These are phyloP conservation scores for Nigrospora osmanthi DNA, from an alignment of 2,329 filamentous ascomycete species.

Conservation along the genomic window DNA sequence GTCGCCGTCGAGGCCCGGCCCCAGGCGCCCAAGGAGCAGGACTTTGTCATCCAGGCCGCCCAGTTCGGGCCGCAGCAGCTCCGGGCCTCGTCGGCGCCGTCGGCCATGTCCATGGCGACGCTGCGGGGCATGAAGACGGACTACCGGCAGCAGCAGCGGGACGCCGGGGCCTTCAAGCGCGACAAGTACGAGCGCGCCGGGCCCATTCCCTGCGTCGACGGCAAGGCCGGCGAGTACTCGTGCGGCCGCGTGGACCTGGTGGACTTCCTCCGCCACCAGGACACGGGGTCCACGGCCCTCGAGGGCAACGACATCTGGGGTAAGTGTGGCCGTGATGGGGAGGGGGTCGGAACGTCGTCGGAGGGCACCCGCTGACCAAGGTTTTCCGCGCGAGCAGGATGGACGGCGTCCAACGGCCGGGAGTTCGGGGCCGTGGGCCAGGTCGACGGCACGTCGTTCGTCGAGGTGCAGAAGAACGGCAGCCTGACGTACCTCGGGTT, in stretches of 20 bases:
- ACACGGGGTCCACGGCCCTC: conserved; percentile 23
- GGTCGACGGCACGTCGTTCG: conserved; percentile 45
- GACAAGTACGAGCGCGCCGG: conserved; percentile 1
- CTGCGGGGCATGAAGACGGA: not conserved
- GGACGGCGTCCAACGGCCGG: conserved; percentile 41
- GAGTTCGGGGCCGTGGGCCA: conserved; percentile 48
- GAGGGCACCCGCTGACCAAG: no score
- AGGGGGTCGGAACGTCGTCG: no score
- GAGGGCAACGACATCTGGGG: conserved; percentile 29
- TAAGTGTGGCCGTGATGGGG: conserved; percentile 3
- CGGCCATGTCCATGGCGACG: conserved; percentile 1
- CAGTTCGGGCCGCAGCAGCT: conserved; percentile 1
- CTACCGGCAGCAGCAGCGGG: not conserved
- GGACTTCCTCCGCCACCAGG: conserved; percentile 28
- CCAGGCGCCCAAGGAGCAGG: not conserved
- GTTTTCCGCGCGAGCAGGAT: conserved; percentile 21
- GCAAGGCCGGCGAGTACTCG: conserved; percentile 24
- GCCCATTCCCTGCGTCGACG: conserved; percentile 16
- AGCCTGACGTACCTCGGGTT: conserved; percentile 46
- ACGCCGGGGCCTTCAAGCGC: not conserved
- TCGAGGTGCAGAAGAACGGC: conserved; percentile 40
- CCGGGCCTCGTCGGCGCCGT: not conserved
- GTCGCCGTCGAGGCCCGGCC: not conserved
- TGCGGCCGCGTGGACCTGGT: conserved; percentile 29
- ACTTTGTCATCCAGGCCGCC: not conserved